phyloP scores from a whole-genome alignment of 1,284 basidiomycete genomes.

The Vanrija sp. region DNA sequence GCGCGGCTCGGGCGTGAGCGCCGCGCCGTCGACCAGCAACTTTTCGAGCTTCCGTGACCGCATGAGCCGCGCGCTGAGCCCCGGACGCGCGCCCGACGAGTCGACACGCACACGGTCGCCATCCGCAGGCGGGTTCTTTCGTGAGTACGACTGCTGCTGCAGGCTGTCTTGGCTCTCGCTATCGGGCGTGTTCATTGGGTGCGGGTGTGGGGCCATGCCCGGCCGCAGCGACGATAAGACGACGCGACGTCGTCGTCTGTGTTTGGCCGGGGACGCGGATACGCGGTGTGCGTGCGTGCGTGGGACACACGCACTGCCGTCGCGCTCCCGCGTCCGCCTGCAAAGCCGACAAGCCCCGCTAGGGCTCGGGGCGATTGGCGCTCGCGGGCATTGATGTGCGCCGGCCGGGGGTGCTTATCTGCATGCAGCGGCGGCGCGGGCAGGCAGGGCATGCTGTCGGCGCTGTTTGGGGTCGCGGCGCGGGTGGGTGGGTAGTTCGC shows the following conservation, averaged over 20 bases:
- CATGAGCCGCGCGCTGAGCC: slow-evolving; percentile 7
- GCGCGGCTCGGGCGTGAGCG: neutral
- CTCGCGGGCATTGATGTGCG: slow-evolving; percentile 8
- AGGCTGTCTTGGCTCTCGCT: too few relatives aligned
- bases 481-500: neutral
- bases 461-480: neutral
- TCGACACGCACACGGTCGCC: neutral
- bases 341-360: neutral
- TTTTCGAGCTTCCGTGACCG: slow-evolving; percentile 1
- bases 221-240: too few relatives aligned
- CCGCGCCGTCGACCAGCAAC: neutral
- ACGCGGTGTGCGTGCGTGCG: too few relatives aligned
- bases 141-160: neutral
- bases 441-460: neutral
- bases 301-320: neutral
- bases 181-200: neutral
- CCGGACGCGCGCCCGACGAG: neutral
- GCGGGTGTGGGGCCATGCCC: neutral
- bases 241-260: neutral
- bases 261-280: neutral
- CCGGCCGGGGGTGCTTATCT: slow-evolving; percentile 12
- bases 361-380: neutral
- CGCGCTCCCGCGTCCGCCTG: neutral
- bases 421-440: too few relatives aligned
- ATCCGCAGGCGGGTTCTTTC: neutral